A percentile compares a stretch with the other conserved stretches of the same genome.
Evolutionary conservation across 805 yeast species (phyloP).

Genomic region (Ogataea dorogensis): DNA sequence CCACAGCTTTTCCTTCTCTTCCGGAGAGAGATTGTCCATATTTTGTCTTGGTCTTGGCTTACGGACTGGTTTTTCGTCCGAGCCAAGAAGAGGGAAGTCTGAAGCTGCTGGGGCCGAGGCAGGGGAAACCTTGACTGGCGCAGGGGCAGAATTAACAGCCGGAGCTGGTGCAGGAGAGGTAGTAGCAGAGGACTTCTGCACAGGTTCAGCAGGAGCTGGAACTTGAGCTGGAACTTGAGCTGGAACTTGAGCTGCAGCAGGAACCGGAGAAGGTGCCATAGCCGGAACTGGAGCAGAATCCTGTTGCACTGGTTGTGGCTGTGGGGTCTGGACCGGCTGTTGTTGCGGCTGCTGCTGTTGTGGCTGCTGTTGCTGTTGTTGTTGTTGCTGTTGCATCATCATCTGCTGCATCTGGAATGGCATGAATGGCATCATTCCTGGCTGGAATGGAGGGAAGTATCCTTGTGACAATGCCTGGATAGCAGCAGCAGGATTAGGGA

Average conservation of each 20-base stretch:
- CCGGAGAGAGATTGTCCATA: constrained; percentile 55
- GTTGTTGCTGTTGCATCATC: constrained; percentile 10
- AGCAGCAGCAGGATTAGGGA: constrained; percentile 32
- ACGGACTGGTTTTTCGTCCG: constrained; percentile 12
- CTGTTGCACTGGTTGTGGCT: constrained; percentile 18
- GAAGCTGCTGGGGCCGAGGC: neutral
- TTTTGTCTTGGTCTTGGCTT: constrained; percentile 33
- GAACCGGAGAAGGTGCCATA: constrained; percentile 9
- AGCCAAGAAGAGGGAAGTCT: constrained; percentile 12
- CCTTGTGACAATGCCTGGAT: constrained; percentile 34
- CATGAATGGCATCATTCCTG: constrained; percentile 26
- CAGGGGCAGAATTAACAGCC: neutral
- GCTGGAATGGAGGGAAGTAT: constrained; percentile 27
- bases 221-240: constrained; percentile 1
- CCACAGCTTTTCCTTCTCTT: constrained; percentile 65
- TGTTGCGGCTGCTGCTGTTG: constrained; percentile 25
- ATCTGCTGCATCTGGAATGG: constrained; percentile 19
- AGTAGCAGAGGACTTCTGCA: neutral
- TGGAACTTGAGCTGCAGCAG: neutral
- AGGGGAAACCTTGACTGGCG: neutral
- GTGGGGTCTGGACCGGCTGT: constrained; percentile 16
- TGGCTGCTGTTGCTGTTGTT: constrained; percentile 17
- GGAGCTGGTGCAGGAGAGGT: neutral
- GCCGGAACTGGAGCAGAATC: constrained; percentile 13
- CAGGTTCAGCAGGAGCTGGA: constrained; percentile 1